phyloP scores from a whole-genome alignment of 495 filamentous ascomycete species.

The Xylaria nigripes region DNA sequence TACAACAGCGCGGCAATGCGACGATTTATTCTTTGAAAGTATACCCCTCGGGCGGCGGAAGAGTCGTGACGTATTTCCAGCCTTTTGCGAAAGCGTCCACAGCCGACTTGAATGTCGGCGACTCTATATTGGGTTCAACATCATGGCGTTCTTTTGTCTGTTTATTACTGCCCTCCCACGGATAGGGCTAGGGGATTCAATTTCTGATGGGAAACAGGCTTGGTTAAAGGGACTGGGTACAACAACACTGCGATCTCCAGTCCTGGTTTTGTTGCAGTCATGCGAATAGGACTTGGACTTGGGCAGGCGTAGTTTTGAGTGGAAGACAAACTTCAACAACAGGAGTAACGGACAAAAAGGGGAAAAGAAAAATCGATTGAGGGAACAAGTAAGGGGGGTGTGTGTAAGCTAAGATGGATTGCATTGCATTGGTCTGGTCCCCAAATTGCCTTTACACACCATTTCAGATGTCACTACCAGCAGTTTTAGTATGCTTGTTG shows the following conservation, averaged over 20 bases:
- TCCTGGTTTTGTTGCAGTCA: neutral
- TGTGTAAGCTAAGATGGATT: slow-evolving; percentile 8
- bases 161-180: neutral
- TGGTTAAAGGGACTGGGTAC: neutral
- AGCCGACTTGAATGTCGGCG: neutral
- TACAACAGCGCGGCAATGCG: slow-evolving; percentile 8
- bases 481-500: slow-evolving; percentile 4
- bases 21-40: neutral
- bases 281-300: neutral
- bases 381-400: neutral
- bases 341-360: neutral
- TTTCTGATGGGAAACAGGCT: neutral
- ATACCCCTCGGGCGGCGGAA: neutral
- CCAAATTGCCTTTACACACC: neutral
- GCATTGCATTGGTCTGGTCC: slow-evolving; percentile 1
- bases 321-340: neutral
- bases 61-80: neutral
- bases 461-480: slow-evolving; percentile 1
- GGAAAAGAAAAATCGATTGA: neutral
- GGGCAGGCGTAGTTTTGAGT: neutral
- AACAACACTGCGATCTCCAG: neutral
- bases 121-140: neutral
- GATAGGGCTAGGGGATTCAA: neutral
- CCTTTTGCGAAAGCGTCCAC: neutral
- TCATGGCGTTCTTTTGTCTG: neutral